Base-by-base conservation (phyloP, 441 rosid genomes). In the Eutrema salsugineum region DNA sequence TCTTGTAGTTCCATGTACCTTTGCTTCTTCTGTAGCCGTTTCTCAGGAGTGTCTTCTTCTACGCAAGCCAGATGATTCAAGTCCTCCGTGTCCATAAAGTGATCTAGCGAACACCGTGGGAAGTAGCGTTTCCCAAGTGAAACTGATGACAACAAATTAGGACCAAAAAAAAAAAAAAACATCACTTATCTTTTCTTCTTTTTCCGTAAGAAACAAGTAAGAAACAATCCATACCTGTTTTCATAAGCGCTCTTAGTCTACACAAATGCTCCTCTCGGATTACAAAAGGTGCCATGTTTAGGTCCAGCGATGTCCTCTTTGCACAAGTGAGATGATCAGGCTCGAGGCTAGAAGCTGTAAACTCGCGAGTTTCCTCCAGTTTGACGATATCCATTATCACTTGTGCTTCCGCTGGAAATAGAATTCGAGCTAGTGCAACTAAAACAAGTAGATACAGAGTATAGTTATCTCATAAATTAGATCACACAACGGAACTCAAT, bases 381-480 rank as follows among this genome's bases (percentile, higher is more conserved):
- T 83, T 82, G 49, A 87, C 86, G 8, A 91, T 83, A 40, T 90
- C 99, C 86, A 81, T 87, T 5, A 49, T 87, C 40, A 90, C 87
- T 82, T 83, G 76, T 8, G 99, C 92, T 83, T 94, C 99, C 79
- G 72, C 75, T 10, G 99, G 99, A 69, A 91, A 94, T 19, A 94
- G 81, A 63, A 90, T 82, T 39, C 81, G 84, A 16, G 97, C 99
- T 24, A 94, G 65, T 49, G 87, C 97, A 80, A 94, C 99, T 94
- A 81, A 58, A 59, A n/a, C n/a, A 72, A 49, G 72, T 30, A 66
- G 32, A 39, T 5, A 62, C 28, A 24, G 0, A 44, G 43, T 14
- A 20, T 20, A 39, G 17, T 44, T 28, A 56, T 28, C 30, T 19
- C 65, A 20, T n/a, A n/a, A n/a, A n/a, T 9, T 35, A 68, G 27